phyloP scores from a whole-genome alignment of 495 filamentous ascomycete species.

The Penicillium cinerascens region DNA sequence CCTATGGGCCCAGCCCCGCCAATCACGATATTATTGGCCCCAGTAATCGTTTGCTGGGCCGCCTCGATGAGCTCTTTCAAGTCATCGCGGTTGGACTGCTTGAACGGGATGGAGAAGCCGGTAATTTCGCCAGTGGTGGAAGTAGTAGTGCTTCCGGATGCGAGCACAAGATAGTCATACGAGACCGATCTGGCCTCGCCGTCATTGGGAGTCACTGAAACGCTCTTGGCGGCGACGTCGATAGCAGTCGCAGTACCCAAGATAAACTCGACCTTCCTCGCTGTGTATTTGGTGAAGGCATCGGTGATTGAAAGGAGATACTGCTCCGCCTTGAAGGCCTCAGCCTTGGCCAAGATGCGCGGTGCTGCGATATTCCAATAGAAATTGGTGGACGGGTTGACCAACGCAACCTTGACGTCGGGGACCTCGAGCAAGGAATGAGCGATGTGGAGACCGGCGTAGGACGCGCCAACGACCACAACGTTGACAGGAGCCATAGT shows the following conservation, averaged over 20 bases:
- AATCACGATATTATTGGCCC: slow-evolving; percentile 58
- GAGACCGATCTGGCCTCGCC: slow-evolving; percentile 28
- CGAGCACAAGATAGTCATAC: slow-evolving; percentile 57
- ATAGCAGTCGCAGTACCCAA: slow-evolving; percentile 49
- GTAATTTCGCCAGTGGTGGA: slow-evolving; percentile 33
- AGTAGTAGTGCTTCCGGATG: slow-evolving; percentile 46
- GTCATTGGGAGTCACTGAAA: slow-evolving; percentile 31
- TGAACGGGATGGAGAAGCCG: slow-evolving; percentile 51
- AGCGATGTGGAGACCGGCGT: slow-evolving; percentile 54
- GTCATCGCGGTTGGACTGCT: slow-evolving; percentile 39
- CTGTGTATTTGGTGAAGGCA: slow-evolving; percentile 49
- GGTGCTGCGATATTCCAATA: slow-evolving; percentile 54
- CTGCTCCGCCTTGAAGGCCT: slow-evolving; percentile 38
- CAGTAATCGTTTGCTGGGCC: slow-evolving; percentile 43
- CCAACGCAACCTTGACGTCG: slow-evolving; percentile 49
- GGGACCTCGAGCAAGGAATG: slow-evolving; percentile 55
- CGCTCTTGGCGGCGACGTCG: slow-evolving; percentile 40
- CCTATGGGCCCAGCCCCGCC: slow-evolving; percentile 67
- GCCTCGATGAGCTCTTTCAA: slow-evolving; percentile 40
- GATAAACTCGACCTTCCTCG: slow-evolving; percentile 52
- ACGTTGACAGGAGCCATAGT: slow-evolving; percentile 33
- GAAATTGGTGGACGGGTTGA: slow-evolving; percentile 52
- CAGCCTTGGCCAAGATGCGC: slow-evolving; percentile 41
- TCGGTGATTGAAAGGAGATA: slow-evolving; percentile 48
- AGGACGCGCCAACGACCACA: slow-evolving; percentile 63